phyloP scores from a whole-genome alignment of 2,329 filamentous ascomycete genomes.

The Scolecobasidium constrictum region DNA sequence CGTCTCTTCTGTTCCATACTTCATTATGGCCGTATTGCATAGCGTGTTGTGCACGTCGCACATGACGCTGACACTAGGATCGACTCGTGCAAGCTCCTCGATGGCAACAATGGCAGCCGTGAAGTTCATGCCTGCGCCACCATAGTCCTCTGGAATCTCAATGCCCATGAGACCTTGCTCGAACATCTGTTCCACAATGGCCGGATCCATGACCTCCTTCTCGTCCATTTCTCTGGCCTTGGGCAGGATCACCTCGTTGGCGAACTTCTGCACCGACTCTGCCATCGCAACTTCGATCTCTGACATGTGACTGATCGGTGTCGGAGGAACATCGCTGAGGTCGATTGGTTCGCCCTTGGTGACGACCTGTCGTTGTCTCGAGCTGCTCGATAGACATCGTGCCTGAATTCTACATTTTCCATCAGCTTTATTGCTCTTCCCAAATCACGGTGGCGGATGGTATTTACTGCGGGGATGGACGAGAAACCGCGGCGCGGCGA shows the following conservation, averaged over 20 bases:
- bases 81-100: constrained; percentile 87
- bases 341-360: constrained; percentile 33
- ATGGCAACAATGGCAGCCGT: constrained; percentile 92
- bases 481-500: constrained; percentile 10
- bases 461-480: constrained; percentile 9
- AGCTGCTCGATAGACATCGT: constrained; percentile 32
- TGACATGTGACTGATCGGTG: constrained; percentile 84
- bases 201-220: constrained; percentile 82
- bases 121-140: constrained; percentile 98
- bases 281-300: constrained; percentile 85
- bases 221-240: constrained; percentile 97
- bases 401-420: no score
- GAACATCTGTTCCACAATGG: constrained; percentile 83
- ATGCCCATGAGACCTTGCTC: constrained; percentile 96
- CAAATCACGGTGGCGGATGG: background rate
- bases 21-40: constrained; percentile 86
- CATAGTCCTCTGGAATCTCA: constrained; percentile 95
- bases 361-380: constrained; percentile 24
- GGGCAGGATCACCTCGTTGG: constrained; percentile 76
- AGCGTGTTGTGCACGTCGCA: constrained; percentile 98
- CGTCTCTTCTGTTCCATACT: constrained; percentile 64
- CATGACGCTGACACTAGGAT: constrained; percentile 89
- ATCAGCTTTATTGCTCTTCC: no score
- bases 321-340: constrained; percentile 71
- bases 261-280: constrained; percentile 84